These are phyloP conservation scores for Lactarius vividus DNA, from an alignment of 768 basidiomycete species.

Conservation along the genomic window DNA sequence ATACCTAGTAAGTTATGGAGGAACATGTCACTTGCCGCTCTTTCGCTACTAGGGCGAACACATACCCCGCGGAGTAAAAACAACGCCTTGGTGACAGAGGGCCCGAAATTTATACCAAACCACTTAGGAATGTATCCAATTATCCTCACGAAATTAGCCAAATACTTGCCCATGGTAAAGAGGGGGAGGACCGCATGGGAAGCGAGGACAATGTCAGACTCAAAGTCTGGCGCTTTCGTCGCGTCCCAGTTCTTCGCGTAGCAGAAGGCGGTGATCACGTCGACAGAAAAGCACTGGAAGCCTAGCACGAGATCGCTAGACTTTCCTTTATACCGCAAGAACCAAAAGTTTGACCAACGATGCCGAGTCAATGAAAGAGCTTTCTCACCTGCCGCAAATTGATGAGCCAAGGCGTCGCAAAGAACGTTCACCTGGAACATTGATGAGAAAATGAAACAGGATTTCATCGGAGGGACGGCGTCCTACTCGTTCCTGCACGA, in stretches of 20 bases:
- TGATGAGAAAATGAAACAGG: not conserved
- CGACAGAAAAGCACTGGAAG: conserved; percentile 1
- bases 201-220: not conserved
- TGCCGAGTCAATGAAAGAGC: not conserved
- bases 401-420: not conserved
- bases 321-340: not conserved
- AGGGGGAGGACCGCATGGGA: not conserved
- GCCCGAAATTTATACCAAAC: not conserved
- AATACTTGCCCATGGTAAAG: not conserved
- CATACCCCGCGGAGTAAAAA: not conserved
- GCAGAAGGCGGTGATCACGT: not conserved
- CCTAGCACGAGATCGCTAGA: conserved; percentile 6
- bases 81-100: not conserved
- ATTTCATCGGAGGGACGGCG: not conserved
- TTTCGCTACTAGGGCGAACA: not conserved
- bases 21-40: not conserved
- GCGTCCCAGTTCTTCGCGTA: not conserved
- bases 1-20: not conserved
- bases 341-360: not conserved
- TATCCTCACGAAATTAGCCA: not conserved
- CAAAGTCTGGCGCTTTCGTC: conserved; percentile 1
- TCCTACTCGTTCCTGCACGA: not conserved
- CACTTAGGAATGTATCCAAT: not conserved
- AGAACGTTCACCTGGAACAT: not conserved
- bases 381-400: not conserved